Base-by-base conservation (phyloP, 2,329 filamentous ascomycete species). In the Leptoxyphium fumago region DNA sequence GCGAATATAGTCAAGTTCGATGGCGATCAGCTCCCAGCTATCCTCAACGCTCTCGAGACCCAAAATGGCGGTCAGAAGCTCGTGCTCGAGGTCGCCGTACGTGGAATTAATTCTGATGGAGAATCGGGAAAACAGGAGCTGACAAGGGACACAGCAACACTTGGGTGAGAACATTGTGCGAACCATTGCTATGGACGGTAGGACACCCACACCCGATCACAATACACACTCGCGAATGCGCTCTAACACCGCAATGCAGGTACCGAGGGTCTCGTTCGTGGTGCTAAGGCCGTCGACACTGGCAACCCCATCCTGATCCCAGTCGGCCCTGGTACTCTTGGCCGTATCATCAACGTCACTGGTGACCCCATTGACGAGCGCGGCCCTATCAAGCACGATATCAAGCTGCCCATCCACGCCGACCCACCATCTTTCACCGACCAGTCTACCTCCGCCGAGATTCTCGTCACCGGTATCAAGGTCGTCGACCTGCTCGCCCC, bases 281-380 rank as follows among this genome's bases (percentile, higher is more conserved):
- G 91, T 66, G 73, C 80, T 64, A 77, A 78, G 69, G 86, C 81
- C 59, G 70, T 69, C 61, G 91, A 98, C 72, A 95, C 89, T 65
- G 91, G 91, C 67, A 74, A 79, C 58, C 91, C 91, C 66, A 98
- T 98, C 76, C 87, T 78, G 72, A 88, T 98, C 62, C 89, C 89
- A 65, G 89, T 96, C 71, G 91, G 91, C 62, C 78, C 79, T 65
- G 84, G 75, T 67, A 94, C 87, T 57, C 84, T 98, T 60, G 91
- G 91, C 64, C 91, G 91, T 76, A 98, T 98, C 78, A 88, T 98
- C 75, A 98, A 98, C 80, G 91, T 98, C 74, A 98, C 91, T 75
- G 91, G 91, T 80, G 89, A 98, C 73, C 91, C 91, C 66, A 96
- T 98, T 72, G 91, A 98, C 68, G 91, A 96, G 79, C 87, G 91